Conservation (phyloP, 306 rosid species). For the Ammopiptanthus mongolicus region DNA sequence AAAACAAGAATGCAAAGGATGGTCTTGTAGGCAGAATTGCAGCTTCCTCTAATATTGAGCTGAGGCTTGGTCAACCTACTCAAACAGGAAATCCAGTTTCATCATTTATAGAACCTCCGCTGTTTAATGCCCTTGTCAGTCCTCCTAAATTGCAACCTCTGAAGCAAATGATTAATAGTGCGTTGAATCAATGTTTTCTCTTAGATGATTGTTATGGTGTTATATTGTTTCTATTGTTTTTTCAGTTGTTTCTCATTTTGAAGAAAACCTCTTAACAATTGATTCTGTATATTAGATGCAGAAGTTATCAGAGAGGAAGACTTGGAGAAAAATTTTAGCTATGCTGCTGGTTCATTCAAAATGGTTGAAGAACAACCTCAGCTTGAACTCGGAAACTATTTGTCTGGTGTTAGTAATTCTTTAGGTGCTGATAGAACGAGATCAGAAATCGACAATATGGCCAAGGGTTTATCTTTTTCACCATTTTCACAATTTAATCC, state of each 20-base stretch:
- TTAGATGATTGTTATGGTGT: slow-evolving; percentile 15
- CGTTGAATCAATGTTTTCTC: slow-evolving; percentile 29
- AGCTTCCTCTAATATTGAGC: slow-evolving; percentile 48
- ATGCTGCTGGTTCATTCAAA: slow-evolving; percentile 27
- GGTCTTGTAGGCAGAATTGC: slow-evolving; percentile 37
- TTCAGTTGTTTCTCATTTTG: slow-evolving; percentile 4
- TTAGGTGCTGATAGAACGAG: slow-evolving; percentile 24
- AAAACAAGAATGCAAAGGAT: slow-evolving; percentile 20
- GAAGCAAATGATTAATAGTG: slow-evolving; percentile 44
- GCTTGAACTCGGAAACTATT: slow-evolving; percentile 29
- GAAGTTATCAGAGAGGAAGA: slow-evolving; percentile 32
- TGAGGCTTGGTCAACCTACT: slow-evolving; percentile 61
- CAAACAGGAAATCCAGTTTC: slow-evolving; percentile 36
- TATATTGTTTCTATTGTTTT: background rate
- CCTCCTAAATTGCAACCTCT: slow-evolving; percentile 35
- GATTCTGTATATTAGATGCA: slow-evolving; percentile 26
- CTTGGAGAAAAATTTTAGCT: slow-evolving; percentile 16
- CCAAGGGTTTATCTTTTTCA: slow-evolving; percentile 31
- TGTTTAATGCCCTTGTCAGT: slow-evolving; percentile 30
- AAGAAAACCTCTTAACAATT: slow-evolving; percentile 15
- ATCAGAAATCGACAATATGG: slow-evolving; percentile 23
- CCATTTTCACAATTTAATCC: slow-evolving; percentile 22
- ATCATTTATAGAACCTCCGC: slow-evolving; percentile 35
- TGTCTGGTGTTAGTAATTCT: slow-evolving; percentile 28
- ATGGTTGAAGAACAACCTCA: slow-evolving; percentile 31